Evolutionary conservation across 1,139 yeast species (phyloP), one percentile per base, ranked within the genome.

Genomic region (Nadsonia commutata): DNA sequence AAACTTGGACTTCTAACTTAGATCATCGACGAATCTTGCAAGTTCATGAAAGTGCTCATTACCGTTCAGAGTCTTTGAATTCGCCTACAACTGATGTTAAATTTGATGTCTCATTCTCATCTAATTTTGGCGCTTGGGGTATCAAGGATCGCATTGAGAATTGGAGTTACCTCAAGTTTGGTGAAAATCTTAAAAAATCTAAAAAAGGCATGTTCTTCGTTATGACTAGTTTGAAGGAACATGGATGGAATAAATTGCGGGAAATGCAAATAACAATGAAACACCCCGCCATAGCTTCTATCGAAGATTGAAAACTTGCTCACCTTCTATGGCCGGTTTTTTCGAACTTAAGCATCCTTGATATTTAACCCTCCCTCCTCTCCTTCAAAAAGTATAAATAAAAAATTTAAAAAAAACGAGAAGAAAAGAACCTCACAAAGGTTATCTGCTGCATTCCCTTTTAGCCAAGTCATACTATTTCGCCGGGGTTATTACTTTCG

Each of bases 11-110:
- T 7, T 72, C 88, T 50, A 90, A 90, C 59, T 64, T 90, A 43
- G 97, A 90, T 59, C 96, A 90, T 60, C 76, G 85, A 2, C 71
- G 74, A 52, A 74, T 88, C 46, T 72, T 90, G 48, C 70, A 80
- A 51, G 82, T 90, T 18, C 94, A 85, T 57, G 97, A 90, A 56
- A 73, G 65, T 52, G 75, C 85, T 33, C 67, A 66, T 1, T 88
- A 77, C 57, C 52, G 57, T 19, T 67, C 60, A 36, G 58, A 55
- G 39, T 45, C 50, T 11, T 40, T 49, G 37, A 41, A 40, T 6
- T 19, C 47, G 1, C 45, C 49, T 8, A 41, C 46, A 37, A 53
- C 57, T 33, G 46, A 48, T 23, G 52, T 49, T 23, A 44, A 41
- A 8, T 39, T 22, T 18, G 20, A 38, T 16, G 95, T 86, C 36